Conservation (phyloP, 2,329 filamentous ascomycete species). For the Alternaria atra region DNA sequence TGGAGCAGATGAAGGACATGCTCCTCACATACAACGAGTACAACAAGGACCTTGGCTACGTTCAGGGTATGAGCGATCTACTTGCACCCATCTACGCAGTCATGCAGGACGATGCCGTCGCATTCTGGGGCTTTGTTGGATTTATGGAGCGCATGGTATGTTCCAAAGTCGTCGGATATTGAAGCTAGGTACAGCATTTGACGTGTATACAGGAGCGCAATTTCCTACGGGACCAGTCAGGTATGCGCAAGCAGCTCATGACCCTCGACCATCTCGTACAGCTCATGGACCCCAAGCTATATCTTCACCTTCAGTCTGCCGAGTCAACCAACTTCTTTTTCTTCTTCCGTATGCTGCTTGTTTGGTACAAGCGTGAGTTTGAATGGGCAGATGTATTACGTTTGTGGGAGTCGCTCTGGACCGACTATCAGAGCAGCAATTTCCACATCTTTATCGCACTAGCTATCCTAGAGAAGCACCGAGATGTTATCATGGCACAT, state of each 20-base stretch:
- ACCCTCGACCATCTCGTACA: slow-evolving; percentile 95
- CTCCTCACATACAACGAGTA: slow-evolving; percentile 98
- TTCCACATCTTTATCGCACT: slow-evolving; percentile 96
- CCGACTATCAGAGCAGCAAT: slow-evolving; percentile 84
- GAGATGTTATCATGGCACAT: slow-evolving; percentile 96
- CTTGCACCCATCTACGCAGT: slow-evolving; percentile 96
- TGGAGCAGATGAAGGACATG: slow-evolving; percentile 99
- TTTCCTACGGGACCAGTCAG: slow-evolving; percentile 92
- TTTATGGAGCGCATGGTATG: slow-evolving; percentile 94
- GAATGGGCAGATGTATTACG: slow-evolving; percentile 85
- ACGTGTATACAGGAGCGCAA: slow-evolving; percentile 73
- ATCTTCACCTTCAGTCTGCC: slow-evolving; percentile 84
- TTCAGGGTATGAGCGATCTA: slow-evolving; percentile 98
- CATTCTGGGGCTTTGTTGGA: slow-evolving; percentile 94
- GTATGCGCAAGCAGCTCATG: slow-evolving; percentile 90
- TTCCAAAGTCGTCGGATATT: not conserved
- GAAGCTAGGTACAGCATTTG: slow-evolving; percentile 3
- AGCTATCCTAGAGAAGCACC: slow-evolving; percentile 92
- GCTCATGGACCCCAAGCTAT: slow-evolving; percentile 95
- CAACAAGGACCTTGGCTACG: slow-evolving; percentile 93
- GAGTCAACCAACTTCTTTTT: slow-evolving; percentile 99
- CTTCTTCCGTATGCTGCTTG: slow-evolving; percentile 98
- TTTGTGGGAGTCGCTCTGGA: slow-evolving; percentile 95
- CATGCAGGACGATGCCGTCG: slow-evolving; percentile 94
- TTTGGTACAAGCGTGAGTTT: slow-evolving; percentile 99